A percentile compares a stretch with the other conserved stretches of the same genome.
phyloP scores from a whole-genome alignment of 179 eudicot species.

The Pouteria campechiana region DNA sequence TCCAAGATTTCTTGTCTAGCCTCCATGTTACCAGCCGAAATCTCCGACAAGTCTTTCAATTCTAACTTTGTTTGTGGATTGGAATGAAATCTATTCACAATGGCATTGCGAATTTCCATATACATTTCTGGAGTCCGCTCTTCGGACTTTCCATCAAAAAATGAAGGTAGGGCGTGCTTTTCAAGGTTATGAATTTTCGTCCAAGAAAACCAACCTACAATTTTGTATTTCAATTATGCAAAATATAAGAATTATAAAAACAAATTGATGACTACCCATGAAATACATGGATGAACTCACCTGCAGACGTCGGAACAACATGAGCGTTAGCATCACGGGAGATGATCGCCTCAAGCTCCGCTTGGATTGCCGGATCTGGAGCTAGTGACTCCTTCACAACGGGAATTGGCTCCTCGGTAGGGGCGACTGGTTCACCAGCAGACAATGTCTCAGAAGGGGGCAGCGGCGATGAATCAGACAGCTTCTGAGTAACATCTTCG shows the following conservation, averaged over 20 bases:
- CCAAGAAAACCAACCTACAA: conserved; percentile 97
- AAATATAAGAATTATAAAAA: neutral
- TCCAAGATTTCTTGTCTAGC: conserved; percentile 87
- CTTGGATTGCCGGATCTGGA: conserved; percentile 48
- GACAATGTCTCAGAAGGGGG: conserved; percentile 8
- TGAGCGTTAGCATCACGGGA: conserved; percentile 48
- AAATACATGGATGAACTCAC: conserved; percentile 29
- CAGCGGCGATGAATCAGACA: conserved; percentile 10
- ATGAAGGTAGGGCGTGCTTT: conserved; percentile 58
- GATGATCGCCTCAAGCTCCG: conserved; percentile 42
- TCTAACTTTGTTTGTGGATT: conserved; percentile 54
- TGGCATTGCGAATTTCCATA: conserved; percentile 78
- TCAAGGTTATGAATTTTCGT: conserved; percentile 65
- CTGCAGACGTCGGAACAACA: conserved; percentile 79
- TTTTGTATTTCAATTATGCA: neutral
- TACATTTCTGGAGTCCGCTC: conserved; percentile 61
- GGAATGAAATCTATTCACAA: conserved; percentile 70
- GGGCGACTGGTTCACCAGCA: conserved; percentile 7
- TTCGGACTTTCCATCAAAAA: conserved; percentile 74
- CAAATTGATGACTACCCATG: neutral
- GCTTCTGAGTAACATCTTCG: conserved; percentile 16
- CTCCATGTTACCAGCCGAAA: conserved; percentile 62
- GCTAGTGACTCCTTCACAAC: conserved; percentile 42
- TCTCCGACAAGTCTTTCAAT: conserved; percentile 55
- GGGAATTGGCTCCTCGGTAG: conserved; percentile 16